Evolutionary conservation across 2,329 filamentous ascomycete genomes (phyloP).

Genomic region (Penicillium corylophilum): DNA sequence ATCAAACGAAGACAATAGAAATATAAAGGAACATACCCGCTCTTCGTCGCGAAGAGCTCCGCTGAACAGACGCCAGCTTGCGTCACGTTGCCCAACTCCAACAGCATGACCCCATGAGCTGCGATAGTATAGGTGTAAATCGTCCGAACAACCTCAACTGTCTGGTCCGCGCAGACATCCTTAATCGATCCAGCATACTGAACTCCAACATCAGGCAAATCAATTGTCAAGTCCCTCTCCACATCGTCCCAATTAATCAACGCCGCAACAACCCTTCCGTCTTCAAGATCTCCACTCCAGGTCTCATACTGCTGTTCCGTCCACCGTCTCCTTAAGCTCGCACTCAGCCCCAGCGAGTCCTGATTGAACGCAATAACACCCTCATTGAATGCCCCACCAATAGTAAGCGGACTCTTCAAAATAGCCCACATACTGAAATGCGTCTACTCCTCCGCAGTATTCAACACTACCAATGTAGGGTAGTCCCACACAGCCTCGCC

Average conservation of each 20-base stretch:
- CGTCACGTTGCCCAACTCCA: constrained; percentile 29
- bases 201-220: constrained; percentile 45
- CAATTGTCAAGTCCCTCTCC: constrained; percentile 43
- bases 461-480: too few relatives aligned
- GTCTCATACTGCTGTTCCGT: constrained; percentile 53
- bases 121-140: constrained; percentile 26
- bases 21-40: constrained; percentile 13
- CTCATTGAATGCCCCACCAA: constrained; percentile 50
- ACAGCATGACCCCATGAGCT: constrained; percentile 32
- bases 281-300: constrained; percentile 52
- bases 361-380: constrained; percentile 61
- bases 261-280: constrained; percentile 45
- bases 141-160: constrained; percentile 20
- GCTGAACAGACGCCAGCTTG: constrained; percentile 22
- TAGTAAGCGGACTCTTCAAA: constrained; percentile 52
- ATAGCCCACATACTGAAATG: constrained; percentile 57
- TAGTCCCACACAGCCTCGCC: too few relatives aligned
- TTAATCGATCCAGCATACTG: constrained; percentile 34
- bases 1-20: background rate
- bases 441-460: constrained; percentile 50
- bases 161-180: constrained; percentile 31
- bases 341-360: constrained; percentile 53
- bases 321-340: constrained; percentile 50
- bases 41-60: constrained; percentile 13
- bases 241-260: constrained; percentile 53